These are phyloP conservation scores for Metschnikowia henanensis DNA, from an alignment of 805 yeast genomes.

Conservation along the genomic window DNA sequence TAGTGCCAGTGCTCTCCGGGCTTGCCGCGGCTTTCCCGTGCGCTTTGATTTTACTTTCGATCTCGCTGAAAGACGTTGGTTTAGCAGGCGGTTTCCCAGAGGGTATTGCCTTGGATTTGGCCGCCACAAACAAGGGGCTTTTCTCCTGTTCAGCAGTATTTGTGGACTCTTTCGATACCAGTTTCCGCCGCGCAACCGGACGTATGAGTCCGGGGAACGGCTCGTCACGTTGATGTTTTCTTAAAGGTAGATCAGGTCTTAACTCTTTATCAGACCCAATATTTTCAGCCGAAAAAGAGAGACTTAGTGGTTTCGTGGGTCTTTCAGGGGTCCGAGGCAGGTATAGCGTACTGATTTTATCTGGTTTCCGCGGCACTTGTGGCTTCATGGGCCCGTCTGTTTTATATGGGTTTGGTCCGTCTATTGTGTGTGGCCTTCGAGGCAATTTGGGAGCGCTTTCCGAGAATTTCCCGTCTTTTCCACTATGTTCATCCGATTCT, in stretches of 20 bases:
- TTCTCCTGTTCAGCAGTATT: not conserved
- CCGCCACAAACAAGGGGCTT: not conserved
- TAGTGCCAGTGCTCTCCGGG: not conserved
- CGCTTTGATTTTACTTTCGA: slow-evolving; percentile 2
- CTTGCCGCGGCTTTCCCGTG: not conserved
- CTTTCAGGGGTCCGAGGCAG: not conserved
- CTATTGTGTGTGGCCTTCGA: no score
- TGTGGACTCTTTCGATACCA: no score
- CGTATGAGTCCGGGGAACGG: not conserved
- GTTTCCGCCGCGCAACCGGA: no score
- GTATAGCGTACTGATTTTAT: not conserved
- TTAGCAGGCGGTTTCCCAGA: not conserved
- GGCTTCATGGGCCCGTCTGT: no score
- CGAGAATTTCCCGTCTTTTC: not conserved
- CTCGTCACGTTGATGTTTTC: not conserved
- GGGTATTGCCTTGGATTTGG: not conserved
- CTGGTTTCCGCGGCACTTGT: not conserved
- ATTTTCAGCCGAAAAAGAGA: not conserved
- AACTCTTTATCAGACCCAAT: no score
- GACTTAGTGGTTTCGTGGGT: slow-evolving; percentile 1
- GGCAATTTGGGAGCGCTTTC: not conserved
- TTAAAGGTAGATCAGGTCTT: no score
- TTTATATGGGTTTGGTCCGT: no score
- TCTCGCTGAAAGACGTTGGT: slow-evolving; percentile 1
- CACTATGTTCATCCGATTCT: not conserved